A percentile compares a stretch with the other conserved stretches of the same genome.
phyloP scores from a whole-genome alignment of 108 stramenopile species.

The Pseudonitzschia delicatissima region DNA sequence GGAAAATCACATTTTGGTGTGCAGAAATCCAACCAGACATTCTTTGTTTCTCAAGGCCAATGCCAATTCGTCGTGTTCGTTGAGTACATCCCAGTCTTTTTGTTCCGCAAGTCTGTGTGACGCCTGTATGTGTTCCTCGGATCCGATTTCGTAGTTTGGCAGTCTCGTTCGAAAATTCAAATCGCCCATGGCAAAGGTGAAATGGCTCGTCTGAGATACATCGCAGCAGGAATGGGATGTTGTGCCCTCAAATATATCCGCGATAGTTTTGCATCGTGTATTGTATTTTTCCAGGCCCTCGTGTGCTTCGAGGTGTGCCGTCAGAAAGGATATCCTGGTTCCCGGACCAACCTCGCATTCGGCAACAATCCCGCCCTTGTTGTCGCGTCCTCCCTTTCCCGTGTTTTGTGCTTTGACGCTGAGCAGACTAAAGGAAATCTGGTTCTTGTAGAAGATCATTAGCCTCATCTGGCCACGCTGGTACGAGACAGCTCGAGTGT shows the following conservation, averaged over 20 bases:
- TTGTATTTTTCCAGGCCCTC: constrained; percentile 51
- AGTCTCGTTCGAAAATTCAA: constrained; percentile 58
- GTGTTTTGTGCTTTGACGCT: constrained; percentile 51
- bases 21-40: constrained; percentile 47
- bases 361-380: constrained; percentile 69
- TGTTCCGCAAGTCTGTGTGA: constrained; percentile 27
- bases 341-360: constrained; percentile 33
- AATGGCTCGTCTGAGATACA: constrained; percentile 44
- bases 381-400: constrained; percentile 48
- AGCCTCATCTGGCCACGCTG: constrained; percentile 69
- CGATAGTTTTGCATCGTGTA: constrained; percentile 36
- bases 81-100: constrained; percentile 43
- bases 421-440: constrained; percentile 27
- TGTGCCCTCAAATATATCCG: constrained; percentile 45
- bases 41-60: constrained; percentile 44
- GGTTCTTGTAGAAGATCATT: constrained; percentile 36
- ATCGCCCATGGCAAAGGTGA: constrained; percentile 68
- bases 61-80: constrained; percentile 51
- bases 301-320: constrained; percentile 63
- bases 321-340: constrained; percentile 48
- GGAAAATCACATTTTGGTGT: constrained; percentile 65
- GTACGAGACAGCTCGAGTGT: constrained; percentile 31
- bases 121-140: constrained; percentile 15
- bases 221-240: constrained; percentile 32
- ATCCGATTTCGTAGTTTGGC: constrained; percentile 14